phyloP scores from a whole-genome alignment of 192 early-diverging fungal genomes.

The Lobosporangium transversale region DNA sequence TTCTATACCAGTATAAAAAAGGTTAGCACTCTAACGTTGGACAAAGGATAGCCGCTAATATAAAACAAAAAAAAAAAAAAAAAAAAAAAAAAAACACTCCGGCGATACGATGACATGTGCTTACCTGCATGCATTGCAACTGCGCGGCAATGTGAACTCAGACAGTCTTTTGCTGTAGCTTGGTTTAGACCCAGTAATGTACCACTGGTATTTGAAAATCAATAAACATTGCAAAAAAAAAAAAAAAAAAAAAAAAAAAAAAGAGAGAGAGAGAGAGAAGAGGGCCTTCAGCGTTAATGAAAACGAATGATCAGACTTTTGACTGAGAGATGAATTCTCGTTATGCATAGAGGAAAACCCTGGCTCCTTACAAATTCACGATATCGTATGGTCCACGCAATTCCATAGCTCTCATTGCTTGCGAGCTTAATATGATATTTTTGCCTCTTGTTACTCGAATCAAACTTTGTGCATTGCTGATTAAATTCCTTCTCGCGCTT shows the following conservation, averaged over 20 bases:
- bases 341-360: background rate
- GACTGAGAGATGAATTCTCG: too few species aligned
- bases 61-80: background rate
- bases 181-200: conserved; percentile 70
- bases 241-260: too few species aligned
- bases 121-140: conserved; percentile 67
- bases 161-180: conserved; percentile 60
- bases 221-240: background rate
- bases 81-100: too few species aligned
- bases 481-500: conserved; percentile 66
- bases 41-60: background rate
- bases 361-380: conserved; percentile 75
- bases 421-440: conserved; percentile 80
- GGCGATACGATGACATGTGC: too few species aligned
- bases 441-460: conserved; percentile 79
- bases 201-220: conserved; percentile 53
- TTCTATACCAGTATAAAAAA: conserved; percentile 36
- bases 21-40: too few species aligned
- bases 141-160: conserved; percentile 65
- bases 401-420: conserved; percentile 74
- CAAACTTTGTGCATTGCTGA: conserved; percentile 72
- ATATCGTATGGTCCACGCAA: conserved; percentile 81
- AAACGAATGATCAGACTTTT: too few species aligned
- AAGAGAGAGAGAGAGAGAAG: too few species aligned
- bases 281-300: too few species aligned